Evolutionary conservation across 1,139 yeast genomes (phyloP), one percentile per base, ranked within the genome.

Genomic region (Debaryomyces sp.): DNA sequence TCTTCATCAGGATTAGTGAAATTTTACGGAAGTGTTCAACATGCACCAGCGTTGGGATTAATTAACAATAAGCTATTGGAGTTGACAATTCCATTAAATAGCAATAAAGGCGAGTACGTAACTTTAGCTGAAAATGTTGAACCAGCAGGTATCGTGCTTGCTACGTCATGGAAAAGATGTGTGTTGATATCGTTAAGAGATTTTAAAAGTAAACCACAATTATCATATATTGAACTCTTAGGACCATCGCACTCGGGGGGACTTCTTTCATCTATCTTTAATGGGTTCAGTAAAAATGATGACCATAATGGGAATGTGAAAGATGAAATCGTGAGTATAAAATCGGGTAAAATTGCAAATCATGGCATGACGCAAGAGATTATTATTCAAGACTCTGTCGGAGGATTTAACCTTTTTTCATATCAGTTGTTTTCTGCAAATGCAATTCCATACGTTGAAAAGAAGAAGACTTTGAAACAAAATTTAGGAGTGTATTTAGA

Each of bases 141-240:
- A 54, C 94, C 95, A 0, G 84, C 88, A 3, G 96, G 96, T 1
- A 70, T 90, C 6, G 73, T 86, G 1, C 64, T 88, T 9, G 81
- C 91, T 5, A 89, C 97, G 0, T 82, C 90, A 5, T 74, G 81
- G 58, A 90, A 89, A 35, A 71, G 95, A 52, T 81, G 87, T 43
- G 64, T 87, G 9, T 71, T 88, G 44, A 63, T 89, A 4, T 74
- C 87, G 0, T 71, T 90, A 34, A 77, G 89, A 54, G 96, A 90
- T 63, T 73, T 80, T 44, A 77, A 80, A 42, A 94, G 96, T 40
- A 84, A 82, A 57, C 85, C 91, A 1, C 61, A 60, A 4, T 64
- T 84, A 34, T 66, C 74, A 13, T 53, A 55, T 10, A 51, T 64
- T 10, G 80, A 78, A 47, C 61, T 80, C 27, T 57, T 72, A 39